phyloP scores from a whole-genome alignment of 306 rosid species.

The Sphenostylis stenocarpa region DNA sequence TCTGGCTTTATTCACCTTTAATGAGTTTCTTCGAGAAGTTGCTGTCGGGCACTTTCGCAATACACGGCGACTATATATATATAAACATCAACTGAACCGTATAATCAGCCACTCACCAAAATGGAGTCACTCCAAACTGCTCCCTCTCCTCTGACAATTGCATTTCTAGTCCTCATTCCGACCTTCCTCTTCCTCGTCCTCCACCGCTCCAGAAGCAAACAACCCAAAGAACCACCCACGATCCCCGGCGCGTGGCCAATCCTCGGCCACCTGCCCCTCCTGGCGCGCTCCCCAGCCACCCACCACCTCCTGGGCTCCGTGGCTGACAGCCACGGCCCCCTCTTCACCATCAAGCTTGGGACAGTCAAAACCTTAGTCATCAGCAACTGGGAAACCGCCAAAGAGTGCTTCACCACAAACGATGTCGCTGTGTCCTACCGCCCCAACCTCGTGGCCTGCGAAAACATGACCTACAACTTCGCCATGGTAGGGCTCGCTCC shows the following conservation, averaged over 20 bases:
- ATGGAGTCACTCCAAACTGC: neutral
- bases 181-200: neutral
- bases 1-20: too few relatives aligned
- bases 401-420: constrained; percentile 23
- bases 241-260: constrained; percentile 19
- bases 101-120: too few relatives aligned
- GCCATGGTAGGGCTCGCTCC: constrained; percentile 27
- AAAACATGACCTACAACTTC: constrained; percentile 7
- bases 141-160: neutral
- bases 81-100: too few relatives aligned
- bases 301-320: neutral
- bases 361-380: neutral
- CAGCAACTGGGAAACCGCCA: constrained; percentile 4
- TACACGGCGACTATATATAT: too few relatives aligned
- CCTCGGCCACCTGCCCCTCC: constrained; percentile 17
- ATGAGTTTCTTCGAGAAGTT: too few relatives aligned
- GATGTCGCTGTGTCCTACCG: neutral
- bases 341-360: constrained; percentile 15
- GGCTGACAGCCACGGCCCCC: constrained; percentile 1
- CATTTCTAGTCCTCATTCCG: neutral
- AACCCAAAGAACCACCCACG: neutral
- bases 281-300: neutral
- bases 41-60: too few relatives aligned
- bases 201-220: neutral
- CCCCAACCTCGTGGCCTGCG: neutral